Percentiles rank a stretch among this genome's conserved stretches.
phyloP scores from a whole-genome alignment of 345 rosid species.

The Firmiana major region DNA sequence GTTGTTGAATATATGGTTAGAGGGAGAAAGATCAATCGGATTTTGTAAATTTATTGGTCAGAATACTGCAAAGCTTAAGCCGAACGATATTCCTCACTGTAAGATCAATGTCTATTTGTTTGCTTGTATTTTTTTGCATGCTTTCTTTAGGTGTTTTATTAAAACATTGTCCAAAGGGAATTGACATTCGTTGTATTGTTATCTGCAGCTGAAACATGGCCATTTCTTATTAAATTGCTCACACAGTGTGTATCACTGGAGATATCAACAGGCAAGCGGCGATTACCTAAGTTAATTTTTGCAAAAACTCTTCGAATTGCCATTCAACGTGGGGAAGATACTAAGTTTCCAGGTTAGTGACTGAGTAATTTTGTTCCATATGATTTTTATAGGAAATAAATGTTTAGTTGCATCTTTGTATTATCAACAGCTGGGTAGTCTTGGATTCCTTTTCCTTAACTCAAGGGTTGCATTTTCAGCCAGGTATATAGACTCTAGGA shows the following conservation, averaged over 20 bases:
- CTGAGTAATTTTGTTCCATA: not conserved
- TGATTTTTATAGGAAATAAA: not conserved
- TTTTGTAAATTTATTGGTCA: conserved; percentile 68
- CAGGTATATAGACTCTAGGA: not conserved
- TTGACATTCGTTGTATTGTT: conserved; percentile 22
- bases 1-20: conserved; percentile 75
- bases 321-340: conserved; percentile 68
- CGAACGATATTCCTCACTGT: conserved; percentile 74
- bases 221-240: conserved; percentile 64
- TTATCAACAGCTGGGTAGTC: not conserved
- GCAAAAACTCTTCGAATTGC: conserved; percentile 69
- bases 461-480: not conserved
- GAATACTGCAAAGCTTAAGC: conserved; percentile 59
- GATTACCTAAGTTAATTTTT: conserved; percentile 54
- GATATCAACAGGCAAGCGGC: conserved; percentile 67
- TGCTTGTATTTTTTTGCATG: not conserved
- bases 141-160: not conserved
- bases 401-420: not conserved
- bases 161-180: not conserved
- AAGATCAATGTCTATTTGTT: conserved; percentile 20
- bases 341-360: conserved; percentile 59
- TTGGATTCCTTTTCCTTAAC: conserved; percentile 1
- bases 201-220: conserved; percentile 90
- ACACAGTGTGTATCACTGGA: conserved; percentile 65
- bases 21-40: conserved; percentile 54